Percentiles rank a stretch among this genome's conserved stretches.
Evolutionary conservation across 2,329 filamentous ascomycete genomes (phyloP).

Genomic region (Ophiostoma perfectum): DNA sequence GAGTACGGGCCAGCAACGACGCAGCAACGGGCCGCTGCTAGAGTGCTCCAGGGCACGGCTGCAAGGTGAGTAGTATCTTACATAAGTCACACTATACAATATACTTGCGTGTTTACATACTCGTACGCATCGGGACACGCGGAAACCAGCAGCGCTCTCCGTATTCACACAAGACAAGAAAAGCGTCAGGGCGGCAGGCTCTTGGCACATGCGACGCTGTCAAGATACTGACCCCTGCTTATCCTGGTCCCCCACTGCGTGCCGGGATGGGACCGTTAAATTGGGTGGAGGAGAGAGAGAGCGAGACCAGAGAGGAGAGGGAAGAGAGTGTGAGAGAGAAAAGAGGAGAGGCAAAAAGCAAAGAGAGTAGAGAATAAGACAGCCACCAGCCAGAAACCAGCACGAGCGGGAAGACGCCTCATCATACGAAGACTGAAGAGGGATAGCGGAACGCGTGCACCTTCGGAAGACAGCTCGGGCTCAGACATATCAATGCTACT

Average conservation of each 20-base stretch:
- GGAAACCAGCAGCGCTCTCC: not conserved
- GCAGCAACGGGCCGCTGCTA: constrained; percentile 4
- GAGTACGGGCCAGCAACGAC: not conserved
- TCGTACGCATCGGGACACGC: too few species aligned
- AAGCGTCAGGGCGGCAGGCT: not conserved
- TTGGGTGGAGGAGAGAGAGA: constrained; percentile 14
- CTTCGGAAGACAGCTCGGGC: too few species aligned
- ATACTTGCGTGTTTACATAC: not conserved
- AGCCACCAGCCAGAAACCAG: too few species aligned
- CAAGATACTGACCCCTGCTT: constrained; percentile 18
- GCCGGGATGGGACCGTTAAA: constrained; percentile 19
- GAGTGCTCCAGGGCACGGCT: too few species aligned
- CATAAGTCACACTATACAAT: not conserved
- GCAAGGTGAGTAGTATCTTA: not conserved
- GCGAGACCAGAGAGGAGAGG: not conserved
- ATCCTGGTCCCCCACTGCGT: not conserved
- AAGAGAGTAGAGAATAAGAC: too few species aligned
- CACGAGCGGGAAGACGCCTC: too few species aligned
- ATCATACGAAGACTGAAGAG: not conserved
- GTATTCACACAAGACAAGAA: not conserved
- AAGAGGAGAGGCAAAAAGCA: too few species aligned
- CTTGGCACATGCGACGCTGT: constrained; percentile 19
- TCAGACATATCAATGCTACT: too few species aligned
- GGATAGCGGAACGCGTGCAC: constrained; percentile 4
- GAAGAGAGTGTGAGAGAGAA: not conserved